Evolutionary conservation across 441 rosid genomes (phyloP).

Genomic region (Euphorbia schlechtendalii): DNA sequence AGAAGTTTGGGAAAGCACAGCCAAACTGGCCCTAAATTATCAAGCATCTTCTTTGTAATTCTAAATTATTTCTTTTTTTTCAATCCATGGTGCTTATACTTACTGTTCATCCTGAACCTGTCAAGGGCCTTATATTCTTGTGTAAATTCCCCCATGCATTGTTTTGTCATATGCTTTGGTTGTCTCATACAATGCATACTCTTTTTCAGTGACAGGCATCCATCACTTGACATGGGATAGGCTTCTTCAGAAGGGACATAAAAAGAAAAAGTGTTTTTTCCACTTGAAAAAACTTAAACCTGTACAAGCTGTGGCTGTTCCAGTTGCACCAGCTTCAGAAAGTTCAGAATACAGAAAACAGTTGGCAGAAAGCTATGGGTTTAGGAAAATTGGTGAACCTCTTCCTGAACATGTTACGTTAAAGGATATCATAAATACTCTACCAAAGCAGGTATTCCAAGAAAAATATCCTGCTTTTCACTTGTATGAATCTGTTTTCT

Average conservation of each 20-base stretch:
- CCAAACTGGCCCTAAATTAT: too few species aligned
- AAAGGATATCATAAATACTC: slow-evolving; percentile 67
- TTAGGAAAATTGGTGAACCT: slow-evolving; percentile 74
- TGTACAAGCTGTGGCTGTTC: slow-evolving; percentile 61
- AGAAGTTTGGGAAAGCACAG: too few species aligned
- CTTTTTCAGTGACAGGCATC: slow-evolving; percentile 37
- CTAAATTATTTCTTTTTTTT: too few species aligned
- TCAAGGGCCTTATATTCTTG: background rate
- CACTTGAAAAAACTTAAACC: slow-evolving; percentile 31
- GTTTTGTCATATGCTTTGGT: background rate
- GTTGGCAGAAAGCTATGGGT: slow-evolving; percentile 71
- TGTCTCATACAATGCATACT: slow-evolving; percentile 2
- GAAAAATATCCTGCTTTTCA: too few species aligned
- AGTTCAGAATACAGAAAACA: slow-evolving; percentile 53
- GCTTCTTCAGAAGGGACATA: slow-evolving; percentile 32
- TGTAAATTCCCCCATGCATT: background rate
- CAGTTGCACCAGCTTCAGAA: slow-evolving; percentile 50
- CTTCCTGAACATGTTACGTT: slow-evolving; percentile 72
- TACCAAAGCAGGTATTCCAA: slow-evolving; percentile 58
- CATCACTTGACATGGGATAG: slow-evolving; percentile 40
- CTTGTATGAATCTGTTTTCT: too few species aligned
- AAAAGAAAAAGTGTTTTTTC: slow-evolving; percentile 22
- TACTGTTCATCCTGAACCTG: too few species aligned
- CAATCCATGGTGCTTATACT: too few species aligned
- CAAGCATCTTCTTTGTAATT: too few species aligned